Evolutionary conservation across 2,329 filamentous ascomycete species (phyloP).

Genomic region (Thermochaetoides dissita): DNA sequence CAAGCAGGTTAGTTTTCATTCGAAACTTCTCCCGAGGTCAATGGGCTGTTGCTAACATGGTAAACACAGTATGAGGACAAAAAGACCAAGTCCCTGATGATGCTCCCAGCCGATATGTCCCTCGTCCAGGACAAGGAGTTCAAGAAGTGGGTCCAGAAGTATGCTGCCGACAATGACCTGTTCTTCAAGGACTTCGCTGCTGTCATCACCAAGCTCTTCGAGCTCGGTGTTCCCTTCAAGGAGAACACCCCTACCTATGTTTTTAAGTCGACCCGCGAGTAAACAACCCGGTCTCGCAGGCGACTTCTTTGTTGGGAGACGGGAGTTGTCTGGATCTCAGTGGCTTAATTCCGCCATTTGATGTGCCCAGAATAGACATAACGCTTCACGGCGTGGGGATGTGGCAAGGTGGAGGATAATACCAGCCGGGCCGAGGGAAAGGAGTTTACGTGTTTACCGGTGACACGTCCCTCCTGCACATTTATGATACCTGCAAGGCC

Average conservation of each 20-base stretch:
- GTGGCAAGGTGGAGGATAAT: conserved; percentile 1
- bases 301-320: too few species aligned
- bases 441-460: background rate
- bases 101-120: conserved; percentile 86
- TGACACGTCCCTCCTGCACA: background rate
- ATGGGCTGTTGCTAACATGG: too few species aligned
- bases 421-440: background rate
- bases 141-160: conserved; percentile 65
- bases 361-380: too few species aligned
- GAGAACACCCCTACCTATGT: conserved; percentile 45
- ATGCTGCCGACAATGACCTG: conserved; percentile 75
- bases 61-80: conserved; percentile 63
- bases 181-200: conserved; percentile 91
- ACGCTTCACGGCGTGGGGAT: too few species aligned
- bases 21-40: background rate
- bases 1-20: conserved; percentile 38
- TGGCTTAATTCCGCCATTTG: too few species aligned
- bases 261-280: conserved; percentile 39
- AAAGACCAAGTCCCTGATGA: conserved; percentile 80
- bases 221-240: conserved; percentile 83
- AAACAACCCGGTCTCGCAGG: too few species aligned
- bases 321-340: too few species aligned
- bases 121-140: conserved; percentile 81
- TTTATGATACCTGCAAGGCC: background rate
- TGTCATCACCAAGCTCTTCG: conserved; percentile 70